phyloP scores from a whole-genome alignment of 441 rosid genomes.

The Aquilaria agallochum region DNA sequence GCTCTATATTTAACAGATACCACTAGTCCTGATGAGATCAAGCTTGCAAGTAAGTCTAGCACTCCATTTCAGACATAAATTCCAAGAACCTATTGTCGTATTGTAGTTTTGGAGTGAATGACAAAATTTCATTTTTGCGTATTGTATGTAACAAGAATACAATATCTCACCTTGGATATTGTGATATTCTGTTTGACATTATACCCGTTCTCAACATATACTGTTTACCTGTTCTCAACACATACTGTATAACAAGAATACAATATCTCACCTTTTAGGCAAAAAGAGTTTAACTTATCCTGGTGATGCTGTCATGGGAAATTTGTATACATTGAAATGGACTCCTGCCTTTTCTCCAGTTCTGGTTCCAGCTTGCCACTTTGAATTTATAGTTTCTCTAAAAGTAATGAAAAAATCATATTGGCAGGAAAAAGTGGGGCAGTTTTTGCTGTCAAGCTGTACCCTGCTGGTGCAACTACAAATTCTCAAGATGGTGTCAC shows the following conservation, averaged over 20 bases:
- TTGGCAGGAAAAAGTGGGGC: constrained; percentile 73
- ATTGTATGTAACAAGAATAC: too few relatives aligned
- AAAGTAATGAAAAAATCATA: background rate
- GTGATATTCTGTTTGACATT: too few relatives aligned
- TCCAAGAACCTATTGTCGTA: background rate
- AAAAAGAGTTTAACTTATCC: too few relatives aligned
- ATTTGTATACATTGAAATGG: too few relatives aligned
- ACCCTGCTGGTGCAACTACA: constrained; percentile 98
- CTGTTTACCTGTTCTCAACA: too few relatives aligned
- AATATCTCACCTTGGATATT: too few relatives aligned
- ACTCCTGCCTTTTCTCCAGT: too few relatives aligned
- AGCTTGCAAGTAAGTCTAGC: constrained; percentile 59
- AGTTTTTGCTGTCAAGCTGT: constrained; percentile 83
- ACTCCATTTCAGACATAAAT: background rate
- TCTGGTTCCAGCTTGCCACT: background rate
- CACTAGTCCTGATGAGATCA: constrained; percentile 72
- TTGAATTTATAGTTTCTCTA: constrained; percentile 7
- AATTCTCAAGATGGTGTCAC: constrained; percentile 97
- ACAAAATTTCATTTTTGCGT: too few relatives aligned
- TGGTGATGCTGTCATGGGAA: too few relatives aligned
- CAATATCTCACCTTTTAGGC: too few relatives aligned
- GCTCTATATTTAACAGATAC: constrained; percentile 81
- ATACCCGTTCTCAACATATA: too few relatives aligned
- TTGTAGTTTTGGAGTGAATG: background rate
- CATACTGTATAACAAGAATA: too few relatives aligned